Conservation (phyloP, 768 basidiomycete species). For the Suillus clintonianus region DNA sequence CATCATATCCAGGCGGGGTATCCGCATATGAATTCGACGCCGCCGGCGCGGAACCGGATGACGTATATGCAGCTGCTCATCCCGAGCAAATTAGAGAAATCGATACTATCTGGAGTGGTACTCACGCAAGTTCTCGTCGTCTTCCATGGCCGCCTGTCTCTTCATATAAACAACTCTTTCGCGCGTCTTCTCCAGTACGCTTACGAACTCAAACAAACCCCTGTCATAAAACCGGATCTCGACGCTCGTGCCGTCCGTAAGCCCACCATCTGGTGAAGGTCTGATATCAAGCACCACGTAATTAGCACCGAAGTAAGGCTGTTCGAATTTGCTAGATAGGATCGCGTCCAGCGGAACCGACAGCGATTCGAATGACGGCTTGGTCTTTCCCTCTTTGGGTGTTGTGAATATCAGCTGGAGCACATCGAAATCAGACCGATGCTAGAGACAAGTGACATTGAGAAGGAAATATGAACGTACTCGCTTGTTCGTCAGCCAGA, state of each 20-base stretch:
- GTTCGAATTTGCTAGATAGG: constrained; percentile 70
- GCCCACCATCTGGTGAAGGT: constrained; percentile 67
- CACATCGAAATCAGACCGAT: constrained; percentile 6
- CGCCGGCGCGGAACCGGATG: constrained; percentile 16
- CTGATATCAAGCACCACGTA: constrained; percentile 66
- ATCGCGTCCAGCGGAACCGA: constrained; percentile 64
- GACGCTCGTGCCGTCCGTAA: constrained; percentile 61
- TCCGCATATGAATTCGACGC: constrained; percentile 21
- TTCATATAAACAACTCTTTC: constrained; percentile 78
- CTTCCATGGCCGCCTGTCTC: constrained; percentile 44
- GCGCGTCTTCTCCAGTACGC: constrained; percentile 72
- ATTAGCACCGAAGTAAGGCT: constrained; percentile 73
- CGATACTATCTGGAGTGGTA: constrained; percentile 8
- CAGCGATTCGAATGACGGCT: constrained; percentile 42
- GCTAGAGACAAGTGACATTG: constrained; percentile 3
- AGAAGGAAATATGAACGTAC: constrained; percentile 40
- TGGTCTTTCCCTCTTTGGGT: constrained; percentile 24
- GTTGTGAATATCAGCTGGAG: constrained; percentile 65
- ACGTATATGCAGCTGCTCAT: constrained; percentile 30
- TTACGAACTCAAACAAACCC: constrained; percentile 74
- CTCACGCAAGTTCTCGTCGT: constrained; percentile 33
- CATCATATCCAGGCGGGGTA: constrained; percentile 31
- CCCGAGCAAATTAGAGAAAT: not conserved
- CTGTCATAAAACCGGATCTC: constrained; percentile 71
- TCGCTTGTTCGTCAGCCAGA: constrained; percentile 73